These are phyloP conservation scores for Geotrichum reessii DNA, from an alignment of 1,139 yeast species.

Conservation along the genomic window DNA sequence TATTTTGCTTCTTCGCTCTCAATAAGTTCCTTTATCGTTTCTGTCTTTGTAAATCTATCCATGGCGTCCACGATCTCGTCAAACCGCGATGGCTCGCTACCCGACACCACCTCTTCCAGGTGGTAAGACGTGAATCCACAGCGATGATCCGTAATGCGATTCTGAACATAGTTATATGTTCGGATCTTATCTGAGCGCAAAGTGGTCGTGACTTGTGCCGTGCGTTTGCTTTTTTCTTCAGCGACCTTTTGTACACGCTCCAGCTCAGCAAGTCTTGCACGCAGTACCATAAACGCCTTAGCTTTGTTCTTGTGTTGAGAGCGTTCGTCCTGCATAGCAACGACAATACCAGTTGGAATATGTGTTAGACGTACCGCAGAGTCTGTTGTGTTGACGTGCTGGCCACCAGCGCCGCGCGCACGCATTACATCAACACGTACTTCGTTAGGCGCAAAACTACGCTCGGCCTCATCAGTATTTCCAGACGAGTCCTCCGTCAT, in stretches of 20 bases:
- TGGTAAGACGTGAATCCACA: constrained; percentile 77
- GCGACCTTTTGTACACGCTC: constrained; percentile 63
- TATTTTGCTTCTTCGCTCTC: not conserved
- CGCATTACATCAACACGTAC: constrained; percentile 92
- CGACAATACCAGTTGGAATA: constrained; percentile 83
- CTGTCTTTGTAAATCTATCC: constrained; percentile 44
- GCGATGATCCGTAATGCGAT: constrained; percentile 88
- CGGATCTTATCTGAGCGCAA: constrained; percentile 90
- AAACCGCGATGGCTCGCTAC: constrained; percentile 51
- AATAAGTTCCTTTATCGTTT: constrained; percentile 40
- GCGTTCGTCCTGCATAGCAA: constrained; percentile 88
- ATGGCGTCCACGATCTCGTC: constrained; percentile 58
- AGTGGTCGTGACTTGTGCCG: constrained; percentile 80
- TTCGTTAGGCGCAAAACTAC: constrained; percentile 80
- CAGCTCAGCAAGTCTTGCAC: constrained; percentile 77
- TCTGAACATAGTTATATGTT: constrained; percentile 89
- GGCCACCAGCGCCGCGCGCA: constrained; percentile 97
- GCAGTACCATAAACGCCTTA: constrained; percentile 77
- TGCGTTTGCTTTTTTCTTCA: constrained; percentile 61
- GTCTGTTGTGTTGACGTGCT: constrained; percentile 96
- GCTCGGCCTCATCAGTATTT: constrained; percentile 54
- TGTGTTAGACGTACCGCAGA: constrained; percentile 94
- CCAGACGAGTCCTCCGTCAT: constrained; percentile 52
- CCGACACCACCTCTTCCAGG: constrained; percentile 54
- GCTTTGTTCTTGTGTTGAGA: constrained; percentile 95